These are phyloP conservation scores for Teunomyces barrocoloradensis DNA, from an alignment of 805 yeast species.

Conservation along the genomic window DNA sequence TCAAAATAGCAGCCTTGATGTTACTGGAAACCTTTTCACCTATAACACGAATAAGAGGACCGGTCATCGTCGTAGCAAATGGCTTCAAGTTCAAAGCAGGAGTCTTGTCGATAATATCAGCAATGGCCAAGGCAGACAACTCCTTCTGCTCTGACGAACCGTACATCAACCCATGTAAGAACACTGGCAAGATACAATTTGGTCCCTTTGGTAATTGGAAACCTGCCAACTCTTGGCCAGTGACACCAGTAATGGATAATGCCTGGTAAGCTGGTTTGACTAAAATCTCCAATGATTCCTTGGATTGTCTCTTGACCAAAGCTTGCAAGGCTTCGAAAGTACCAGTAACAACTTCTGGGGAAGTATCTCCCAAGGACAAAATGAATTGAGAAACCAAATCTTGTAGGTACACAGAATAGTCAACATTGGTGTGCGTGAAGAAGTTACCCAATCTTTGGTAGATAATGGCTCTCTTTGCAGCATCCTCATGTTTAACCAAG, in stretches of 20 bases:
- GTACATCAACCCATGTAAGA: conserved; percentile 92
- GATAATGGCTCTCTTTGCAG: conserved; percentile 58
- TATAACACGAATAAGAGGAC: conserved; percentile 95
- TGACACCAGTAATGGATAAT: conserved; percentile 59
- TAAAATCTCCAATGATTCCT: conserved; percentile 71
- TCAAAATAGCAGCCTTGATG: conserved; percentile 89
- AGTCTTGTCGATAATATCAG: conserved; percentile 80
- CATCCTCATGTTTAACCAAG: conserved; percentile 73
- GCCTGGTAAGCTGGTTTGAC: conserved; percentile 81
- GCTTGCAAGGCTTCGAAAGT: conserved; percentile 65
- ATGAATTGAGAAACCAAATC: conserved; percentile 76
- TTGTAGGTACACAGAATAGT: conserved; percentile 67
- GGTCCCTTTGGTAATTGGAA: conserved; percentile 82
- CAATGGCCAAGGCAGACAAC: conserved; percentile 82
- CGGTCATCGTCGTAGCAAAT: conserved; percentile 89
- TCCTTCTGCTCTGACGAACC: conserved; percentile 85
- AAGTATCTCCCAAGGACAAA: conserved; percentile 67
- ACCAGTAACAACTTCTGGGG: conserved; percentile 58
- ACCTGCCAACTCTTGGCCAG: conserved; percentile 68
- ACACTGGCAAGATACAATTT: conserved; percentile 82
- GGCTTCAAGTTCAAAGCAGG: conserved; percentile 81
- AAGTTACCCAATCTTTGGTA: conserved; percentile 68
- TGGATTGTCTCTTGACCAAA: conserved; percentile 67
- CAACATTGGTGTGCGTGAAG: conserved; percentile 63
- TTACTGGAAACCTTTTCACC: conserved; percentile 93